Conservation (phyloP, 2,329 filamentous ascomycete genomes). For the Aspergillus sp. region DNA sequence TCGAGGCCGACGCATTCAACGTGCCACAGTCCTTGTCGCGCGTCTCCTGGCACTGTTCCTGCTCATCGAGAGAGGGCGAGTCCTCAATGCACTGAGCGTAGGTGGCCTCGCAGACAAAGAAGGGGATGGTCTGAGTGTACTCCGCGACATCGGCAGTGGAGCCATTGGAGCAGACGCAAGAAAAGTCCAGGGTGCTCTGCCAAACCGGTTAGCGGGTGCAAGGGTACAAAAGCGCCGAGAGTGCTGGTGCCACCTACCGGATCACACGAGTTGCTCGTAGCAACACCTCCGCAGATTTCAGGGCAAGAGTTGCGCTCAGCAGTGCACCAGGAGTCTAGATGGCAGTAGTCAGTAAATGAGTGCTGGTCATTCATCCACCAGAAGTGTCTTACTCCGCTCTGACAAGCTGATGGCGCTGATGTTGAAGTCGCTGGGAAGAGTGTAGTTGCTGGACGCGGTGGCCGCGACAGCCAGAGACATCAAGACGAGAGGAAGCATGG, state of each 20-base stretch:
- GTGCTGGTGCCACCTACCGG: constrained; percentile 47
- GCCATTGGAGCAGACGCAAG: constrained; percentile 60
- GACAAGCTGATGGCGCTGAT: constrained; percentile 5
- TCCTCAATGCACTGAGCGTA: constrained; percentile 51
- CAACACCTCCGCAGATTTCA: constrained; percentile 56
- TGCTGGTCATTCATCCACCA: neutral
- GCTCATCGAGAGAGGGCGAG: constrained; percentile 44
- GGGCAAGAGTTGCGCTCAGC: constrained; percentile 63
- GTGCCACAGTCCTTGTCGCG: constrained; percentile 54
- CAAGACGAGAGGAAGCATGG: constrained; percentile 11
- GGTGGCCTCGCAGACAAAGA: constrained; percentile 59
- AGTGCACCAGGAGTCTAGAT: constrained; percentile 57
- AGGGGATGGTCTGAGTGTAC: constrained; percentile 62
- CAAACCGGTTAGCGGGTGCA: constrained; percentile 5
- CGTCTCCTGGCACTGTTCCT: constrained; percentile 49
- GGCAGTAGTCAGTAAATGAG: neutral
- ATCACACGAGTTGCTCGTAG: constrained; percentile 57
- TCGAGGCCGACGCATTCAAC: constrained; percentile 42
- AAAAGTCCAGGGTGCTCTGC: constrained; percentile 55
- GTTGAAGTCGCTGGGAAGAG: constrained; percentile 14
- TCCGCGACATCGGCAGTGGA: constrained; percentile 56
- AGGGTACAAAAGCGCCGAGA: constrained; percentile 10
- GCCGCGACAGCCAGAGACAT: constrained; percentile 9
- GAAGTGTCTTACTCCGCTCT: constrained; percentile 7
- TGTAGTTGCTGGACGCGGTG: constrained; percentile 15